A percentile compares a stretch with the other conserved stretches of the same genome.
These are phyloP conservation scores for Pelargonium citronellum DNA, from an alignment of 441 rosid genomes.

Conservation along the genomic window DNA sequence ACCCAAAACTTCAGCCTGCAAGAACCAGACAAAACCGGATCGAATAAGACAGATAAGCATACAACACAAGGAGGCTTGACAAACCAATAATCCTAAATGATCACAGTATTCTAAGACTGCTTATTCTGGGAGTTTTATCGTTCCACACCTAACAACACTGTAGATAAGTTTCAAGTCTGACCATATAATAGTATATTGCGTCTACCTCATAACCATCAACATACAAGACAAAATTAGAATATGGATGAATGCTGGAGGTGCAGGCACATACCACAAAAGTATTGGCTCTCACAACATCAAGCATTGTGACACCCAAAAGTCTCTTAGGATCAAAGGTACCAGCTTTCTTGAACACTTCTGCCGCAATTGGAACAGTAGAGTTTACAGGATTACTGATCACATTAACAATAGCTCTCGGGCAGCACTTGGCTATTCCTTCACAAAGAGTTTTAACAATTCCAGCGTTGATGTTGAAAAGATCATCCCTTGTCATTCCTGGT, in stretches of 20 bases:
- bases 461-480: conserved; percentile 84
- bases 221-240: background rate
- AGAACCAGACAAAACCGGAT: background rate
- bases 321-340: conserved; percentile 79
- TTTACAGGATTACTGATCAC: conserved; percentile 85
- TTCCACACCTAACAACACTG: too few relatives aligned
- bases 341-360: conserved; percentile 81
- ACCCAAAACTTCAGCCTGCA: conserved; percentile 67
- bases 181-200: too few relatives aligned
- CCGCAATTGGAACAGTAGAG: conserved; percentile 81
- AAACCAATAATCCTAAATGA: background rate
- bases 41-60: background rate
- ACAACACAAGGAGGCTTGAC: background rate
- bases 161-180: too few relatives aligned
- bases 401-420: conserved; percentile 70
- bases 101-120: too few relatives aligned
- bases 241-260: background rate
- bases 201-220: background rate
- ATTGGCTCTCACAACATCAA: conserved; percentile 83
- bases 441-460: conserved; percentile 80
- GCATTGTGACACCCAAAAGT: conserved; percentile 76
- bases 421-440: conserved; percentile 65
- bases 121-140: too few relatives aligned
- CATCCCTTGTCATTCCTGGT: conserved; percentile 95
- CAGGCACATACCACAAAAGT: conserved; percentile 60